These are phyloP conservation scores for Adiantum capillusveneris DNA, from an alignment of 75 land plant species.

Conservation along the genomic window DNA sequence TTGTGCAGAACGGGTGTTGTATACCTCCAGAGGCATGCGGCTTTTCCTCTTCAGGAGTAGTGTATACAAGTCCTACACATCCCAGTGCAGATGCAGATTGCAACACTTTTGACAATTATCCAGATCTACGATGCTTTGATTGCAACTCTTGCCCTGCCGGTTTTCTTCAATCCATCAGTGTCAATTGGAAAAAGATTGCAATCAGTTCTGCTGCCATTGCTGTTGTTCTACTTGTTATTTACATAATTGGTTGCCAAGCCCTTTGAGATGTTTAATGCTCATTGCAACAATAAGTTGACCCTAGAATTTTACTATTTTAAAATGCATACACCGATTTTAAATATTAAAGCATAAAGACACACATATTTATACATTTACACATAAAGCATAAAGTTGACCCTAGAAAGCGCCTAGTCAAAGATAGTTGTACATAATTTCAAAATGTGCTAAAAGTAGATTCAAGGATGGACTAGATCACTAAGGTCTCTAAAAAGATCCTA, in stretches of 20 bases:
- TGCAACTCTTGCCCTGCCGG: slow-evolving; percentile 9
- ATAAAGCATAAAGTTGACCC: too few species aligned
- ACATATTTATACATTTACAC: too few species aligned
- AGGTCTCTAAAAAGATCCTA: too few species aligned
- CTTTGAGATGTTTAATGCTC: too few species aligned
- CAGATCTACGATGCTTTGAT: not conserved
- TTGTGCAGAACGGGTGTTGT: slow-evolving; percentile 5
- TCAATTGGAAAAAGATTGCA: slow-evolving; percentile 4
- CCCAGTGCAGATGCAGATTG: not conserved
- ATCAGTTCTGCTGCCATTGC: not conserved
- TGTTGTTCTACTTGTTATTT: not conserved
- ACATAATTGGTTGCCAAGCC: not conserved
- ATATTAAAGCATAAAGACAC: too few species aligned
- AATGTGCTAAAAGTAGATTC: too few species aligned
- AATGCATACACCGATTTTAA: too few species aligned
- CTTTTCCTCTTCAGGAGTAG: not conserved
- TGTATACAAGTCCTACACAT: not conserved
- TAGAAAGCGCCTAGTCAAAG: too few species aligned
- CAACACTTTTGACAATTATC: not conserved
- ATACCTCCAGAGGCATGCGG: not conserved
- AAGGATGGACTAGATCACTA: too few species aligned
- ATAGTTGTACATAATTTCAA: too few species aligned
- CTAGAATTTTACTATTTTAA: too few species aligned
- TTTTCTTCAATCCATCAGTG: not conserved
- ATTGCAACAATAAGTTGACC: too few species aligned